Evolutionary conservation across 805 yeast species (phyloP), one percentile per base, ranked within the genome.

Genomic region (Metschnikowia henanensis): DNA sequence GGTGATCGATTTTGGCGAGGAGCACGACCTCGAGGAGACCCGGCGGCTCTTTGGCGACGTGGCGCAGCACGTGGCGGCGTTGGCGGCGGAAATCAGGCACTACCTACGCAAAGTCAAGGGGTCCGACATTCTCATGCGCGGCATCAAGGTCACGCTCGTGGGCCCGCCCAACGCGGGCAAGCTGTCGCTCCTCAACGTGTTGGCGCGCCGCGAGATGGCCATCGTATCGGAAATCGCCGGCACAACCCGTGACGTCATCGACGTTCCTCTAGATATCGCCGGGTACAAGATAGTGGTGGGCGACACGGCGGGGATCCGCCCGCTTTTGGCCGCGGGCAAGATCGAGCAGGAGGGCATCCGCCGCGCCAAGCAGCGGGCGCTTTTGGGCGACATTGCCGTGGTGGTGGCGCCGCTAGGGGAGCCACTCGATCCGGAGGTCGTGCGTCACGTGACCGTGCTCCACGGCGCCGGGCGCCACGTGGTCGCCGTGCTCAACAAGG

Each of bases 151-250:
- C 20, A 80, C 84, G 0, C 66, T 94, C 8, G 51, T 91, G 12
- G 99, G 99, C 0, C 94, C 95, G 6, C 97, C 99, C 1, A 94
- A 94, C 62, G 97, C 96, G 1, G 99, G 99, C 0, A 94, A 94
- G 60, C 90, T 97, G 3, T 87, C 96, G 1, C 65, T 94, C 9
- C 63, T 94, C 39, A 94, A 94, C 57, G 58, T 66, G n/a, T 62
- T 94, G 6, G 88, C 91, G 0, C 75, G 82, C 46, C 79, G 85
- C 18, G 95, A 90, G 18, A 85, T 89, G 15, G 95, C 97, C 0
- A 89, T 94, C 30, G 98, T 94, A 1, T 88, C 97, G 59, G 81
- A 81, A 30, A 78, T 87, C 5, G 95, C 96, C 2, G 99, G 99
- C 0, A 94, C 99, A 0, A 94, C 99, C 0, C 73, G 99, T 56